These are phyloP conservation scores for Lipomyces starkeyi DNA, from an alignment of 805 yeast genomes.

Conservation along the genomic window DNA sequence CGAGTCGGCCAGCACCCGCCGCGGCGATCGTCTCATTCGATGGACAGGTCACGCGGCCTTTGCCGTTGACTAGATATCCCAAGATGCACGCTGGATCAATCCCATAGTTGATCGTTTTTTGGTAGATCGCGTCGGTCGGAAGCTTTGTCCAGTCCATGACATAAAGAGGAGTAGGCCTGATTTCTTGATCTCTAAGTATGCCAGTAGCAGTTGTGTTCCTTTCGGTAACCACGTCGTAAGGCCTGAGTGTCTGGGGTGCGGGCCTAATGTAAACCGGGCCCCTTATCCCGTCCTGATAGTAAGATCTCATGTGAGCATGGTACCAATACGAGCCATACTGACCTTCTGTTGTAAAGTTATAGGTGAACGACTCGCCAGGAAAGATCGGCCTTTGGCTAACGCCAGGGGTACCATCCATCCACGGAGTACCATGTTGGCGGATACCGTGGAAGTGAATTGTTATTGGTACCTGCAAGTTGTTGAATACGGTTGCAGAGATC, in stretches of 20 bases:
- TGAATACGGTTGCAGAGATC: conserved; percentile 48
- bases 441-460: conserved; percentile 59
- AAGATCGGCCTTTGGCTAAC: conserved; percentile 57
- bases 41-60: conserved; percentile 14
- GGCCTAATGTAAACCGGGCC: conserved; percentile 53
- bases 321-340: conserved; percentile 62
- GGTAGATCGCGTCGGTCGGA: conserved; percentile 6
- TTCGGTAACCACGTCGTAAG: conserved; percentile 7
- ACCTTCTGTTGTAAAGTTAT: conserved; percentile 50
- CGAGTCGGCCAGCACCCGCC: conserved; percentile 7
- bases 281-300: conserved; percentile 72
- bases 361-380: conserved; percentile 51
- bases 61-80: conserved; percentile 15
- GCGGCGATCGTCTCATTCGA: conserved; percentile 6
- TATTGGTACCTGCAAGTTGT: conserved; percentile 42
- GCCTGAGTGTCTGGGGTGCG: conserved; percentile 1
- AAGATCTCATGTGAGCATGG: conserved; percentile 61
- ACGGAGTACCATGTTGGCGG: conserved; percentile 54
- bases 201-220: background rate
- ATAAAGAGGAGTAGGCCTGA: background rate
- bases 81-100: conserved; percentile 18
- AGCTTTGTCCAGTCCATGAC: conserved; percentile 18
- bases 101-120: background rate
- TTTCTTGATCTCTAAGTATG: background rate
- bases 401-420: conserved; percentile 58